phyloP scores from a whole-genome alignment of 345 rosid genomes.

The Carallia brachiata region DNA sequence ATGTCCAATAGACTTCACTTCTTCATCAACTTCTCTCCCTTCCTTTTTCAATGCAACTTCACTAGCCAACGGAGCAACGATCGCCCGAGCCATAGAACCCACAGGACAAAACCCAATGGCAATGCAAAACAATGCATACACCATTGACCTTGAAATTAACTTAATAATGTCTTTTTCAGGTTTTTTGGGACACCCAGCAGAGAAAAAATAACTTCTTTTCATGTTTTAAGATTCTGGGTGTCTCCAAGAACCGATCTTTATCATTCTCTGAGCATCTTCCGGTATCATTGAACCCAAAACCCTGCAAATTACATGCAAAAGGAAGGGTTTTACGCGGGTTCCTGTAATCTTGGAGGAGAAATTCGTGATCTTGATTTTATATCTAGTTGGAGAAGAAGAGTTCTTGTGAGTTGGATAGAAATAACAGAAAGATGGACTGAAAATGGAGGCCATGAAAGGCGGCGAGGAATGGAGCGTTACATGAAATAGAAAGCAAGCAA shows the following conservation, averaged over 20 bases:
- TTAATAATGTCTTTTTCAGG: slow-evolving; percentile 27
- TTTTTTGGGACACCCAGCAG: slow-evolving; percentile 23
- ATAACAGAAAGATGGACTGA: slow-evolving; percentile 39
- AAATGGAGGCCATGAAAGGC: slow-evolving; percentile 45
- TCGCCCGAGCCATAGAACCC: slow-evolving; percentile 44
- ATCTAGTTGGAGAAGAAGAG: slow-evolving; percentile 14
- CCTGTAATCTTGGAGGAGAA: slow-evolving; percentile 13
- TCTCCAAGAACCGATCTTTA: slow-evolving; percentile 13
- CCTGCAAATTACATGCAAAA: slow-evolving; percentile 24
- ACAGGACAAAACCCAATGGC: slow-evolving; percentile 61
- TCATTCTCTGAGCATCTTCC: slow-evolving; percentile 19
- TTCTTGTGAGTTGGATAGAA: slow-evolving; percentile 27
- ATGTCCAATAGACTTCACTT: slow-evolving; percentile 41
- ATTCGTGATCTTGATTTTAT: slow-evolving; percentile 24
- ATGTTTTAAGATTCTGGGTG: slow-evolving; percentile 15
- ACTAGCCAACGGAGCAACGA: slow-evolving; percentile 45
- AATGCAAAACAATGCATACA: slow-evolving; percentile 53
- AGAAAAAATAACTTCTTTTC: slow-evolving; percentile 23
- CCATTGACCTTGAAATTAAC: slow-evolving; percentile 43
- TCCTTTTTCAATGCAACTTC: slow-evolving; percentile 39
- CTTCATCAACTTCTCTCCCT: slow-evolving; percentile 26
- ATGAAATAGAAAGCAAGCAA: slow-evolving; percentile 2
- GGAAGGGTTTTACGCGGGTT: slow-evolving; percentile 13
- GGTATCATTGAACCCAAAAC: slow-evolving; percentile 22
- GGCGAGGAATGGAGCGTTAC: not conserved